Evolutionary conservation across 208 protist genomes (phyloP).

Genomic region (Crithidia bombi): DNA sequence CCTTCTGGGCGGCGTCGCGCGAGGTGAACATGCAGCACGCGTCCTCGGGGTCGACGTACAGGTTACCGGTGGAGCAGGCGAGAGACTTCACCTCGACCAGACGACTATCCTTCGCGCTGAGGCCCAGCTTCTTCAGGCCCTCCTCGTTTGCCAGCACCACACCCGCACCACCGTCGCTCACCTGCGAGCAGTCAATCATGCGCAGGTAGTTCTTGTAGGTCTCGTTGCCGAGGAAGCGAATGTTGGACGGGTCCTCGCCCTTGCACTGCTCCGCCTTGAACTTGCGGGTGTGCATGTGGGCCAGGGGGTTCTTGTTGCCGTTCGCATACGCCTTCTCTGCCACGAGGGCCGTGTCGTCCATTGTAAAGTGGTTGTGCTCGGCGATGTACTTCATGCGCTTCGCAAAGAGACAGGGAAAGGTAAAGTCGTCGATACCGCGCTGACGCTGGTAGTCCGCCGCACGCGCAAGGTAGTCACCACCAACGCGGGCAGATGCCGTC

Average conservation of each 20-base stretch:
- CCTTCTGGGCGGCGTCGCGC: constrained; percentile 68
- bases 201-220: constrained; percentile 85
- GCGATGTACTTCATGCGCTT: constrained; percentile 84
- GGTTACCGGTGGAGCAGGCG: constrained; percentile 62
- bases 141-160: constrained; percentile 82
- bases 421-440: constrained; percentile 91
- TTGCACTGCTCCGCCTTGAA: constrained; percentile 73
- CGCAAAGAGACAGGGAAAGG: constrained; percentile 92
- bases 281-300: constrained; percentile 87
- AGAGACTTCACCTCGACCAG: constrained; percentile 82
- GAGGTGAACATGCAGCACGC: constrained; percentile 81
- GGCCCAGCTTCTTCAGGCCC: constrained; percentile 81
- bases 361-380: constrained; percentile 76
- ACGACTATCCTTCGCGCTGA: constrained; percentile 56
- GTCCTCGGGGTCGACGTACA: constrained; percentile 78
- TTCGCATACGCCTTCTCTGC: constrained; percentile 91
- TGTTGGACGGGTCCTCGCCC: constrained; percentile 61
- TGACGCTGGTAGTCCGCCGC: constrained; percentile 88
- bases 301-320: constrained; percentile 88
- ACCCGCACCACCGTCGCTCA: constrained; percentile 89
- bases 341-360: constrained; percentile 87
- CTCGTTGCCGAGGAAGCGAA: constrained; percentile 85
- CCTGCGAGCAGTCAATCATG: constrained; percentile 89
- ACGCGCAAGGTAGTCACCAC: constrained; percentile 91
- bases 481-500: constrained; percentile 75